Base-by-base conservation (phyloP, 2,329 filamentous ascomycete species). In the Colletotrichum sp. region DNA sequence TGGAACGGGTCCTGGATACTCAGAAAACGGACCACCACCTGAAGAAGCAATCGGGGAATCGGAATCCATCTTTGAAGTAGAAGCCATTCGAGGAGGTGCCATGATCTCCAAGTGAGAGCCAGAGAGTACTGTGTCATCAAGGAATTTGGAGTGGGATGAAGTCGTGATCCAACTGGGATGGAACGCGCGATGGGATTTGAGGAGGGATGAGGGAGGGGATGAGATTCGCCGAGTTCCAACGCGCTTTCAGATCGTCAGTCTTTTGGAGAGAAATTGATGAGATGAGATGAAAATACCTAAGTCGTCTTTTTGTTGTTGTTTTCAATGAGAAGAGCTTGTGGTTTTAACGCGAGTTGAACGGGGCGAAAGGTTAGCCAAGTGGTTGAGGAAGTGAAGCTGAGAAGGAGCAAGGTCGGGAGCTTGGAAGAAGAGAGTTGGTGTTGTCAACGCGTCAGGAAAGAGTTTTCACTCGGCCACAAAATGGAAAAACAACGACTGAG, bases 221-320 rank as follows among this genome's bases (percentile, higher is more conserved):
- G 32, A 21, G 34, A 39, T 44, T 60, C 30, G 57, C 28, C 39
- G 55, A 9, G 32, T 36, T 64, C 26, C 15, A 26, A 36, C 21
- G 34, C 18, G n/a, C 62, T 44, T 34, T 24, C n/a, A 13, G 34
- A 44, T 64, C 9, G 15, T 64, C 10, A 64, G 62, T 44, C 8
- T 24, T 24, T 13, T 13, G 21, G 32, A 9, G 1, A 1, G n/a
- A 13, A 44, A 8, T 28, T 1, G 0, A 6, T 26, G 8, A 26
- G 15, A 8, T 12, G 6, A 39, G 13, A 21, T 15, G 6, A 0
- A 18, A 64, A 9, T 26, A 39, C 34, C 62, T 64, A 6, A 18
- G 0, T 12, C 6, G 44, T 21, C 44, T 21, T 64, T 5, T 39
- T 24, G 21, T 10, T 16, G 9, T 4, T 26, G 21, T 44, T 24